These are phyloP conservation scores for Saccharomyces jurei DNA, from an alignment of 805 yeast genomes.

Conservation along the genomic window DNA sequence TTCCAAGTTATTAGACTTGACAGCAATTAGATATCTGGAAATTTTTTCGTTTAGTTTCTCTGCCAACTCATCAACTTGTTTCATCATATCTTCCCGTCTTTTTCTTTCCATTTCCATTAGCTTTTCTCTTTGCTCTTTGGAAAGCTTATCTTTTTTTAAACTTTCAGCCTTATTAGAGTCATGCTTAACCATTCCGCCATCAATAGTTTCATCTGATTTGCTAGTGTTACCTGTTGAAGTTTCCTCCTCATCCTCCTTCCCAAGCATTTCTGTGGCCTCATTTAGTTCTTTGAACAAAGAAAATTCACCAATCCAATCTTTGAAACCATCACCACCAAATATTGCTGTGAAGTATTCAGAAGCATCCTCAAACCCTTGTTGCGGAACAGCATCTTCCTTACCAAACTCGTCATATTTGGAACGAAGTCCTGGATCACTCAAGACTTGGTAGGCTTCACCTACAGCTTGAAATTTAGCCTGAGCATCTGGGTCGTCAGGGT, in stretches of 20 bases:
- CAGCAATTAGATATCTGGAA: conserved; percentile 38
- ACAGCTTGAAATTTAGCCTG: conserved; percentile 76
- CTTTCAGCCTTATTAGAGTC: conserved; percentile 30
- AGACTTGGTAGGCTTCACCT: conserved; percentile 65
- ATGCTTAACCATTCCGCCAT: conserved; percentile 23
- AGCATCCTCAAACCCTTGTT: conserved; percentile 75
- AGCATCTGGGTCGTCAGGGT: conserved; percentile 89
- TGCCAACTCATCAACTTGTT: conserved; percentile 44
- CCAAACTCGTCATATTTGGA: conserved; percentile 78
- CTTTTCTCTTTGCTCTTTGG: conserved; percentile 42
- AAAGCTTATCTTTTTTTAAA: conserved; percentile 20
- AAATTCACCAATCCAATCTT: conserved; percentile 73
- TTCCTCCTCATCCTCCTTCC: conserved; percentile 22
- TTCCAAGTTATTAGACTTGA: conserved; percentile 39
- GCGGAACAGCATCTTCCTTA: conserved; percentile 63
- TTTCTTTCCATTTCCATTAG: conserved; percentile 44
- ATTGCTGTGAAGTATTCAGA: conserved; percentile 74
- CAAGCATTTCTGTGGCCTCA: conserved; percentile 46
- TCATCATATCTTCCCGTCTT: conserved; percentile 42
- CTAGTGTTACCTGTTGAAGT: conserved; percentile 10
- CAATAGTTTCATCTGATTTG: conserved; percentile 7
- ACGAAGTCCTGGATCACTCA: conserved; percentile 65
- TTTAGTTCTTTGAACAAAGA: conserved; percentile 57
- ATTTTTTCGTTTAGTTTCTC: conserved; percentile 42
- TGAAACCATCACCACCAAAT: conserved; percentile 76